Conservation (phyloP, 202 grass and related monocot species). For the Schoenoplectus triqueter region DNA sequence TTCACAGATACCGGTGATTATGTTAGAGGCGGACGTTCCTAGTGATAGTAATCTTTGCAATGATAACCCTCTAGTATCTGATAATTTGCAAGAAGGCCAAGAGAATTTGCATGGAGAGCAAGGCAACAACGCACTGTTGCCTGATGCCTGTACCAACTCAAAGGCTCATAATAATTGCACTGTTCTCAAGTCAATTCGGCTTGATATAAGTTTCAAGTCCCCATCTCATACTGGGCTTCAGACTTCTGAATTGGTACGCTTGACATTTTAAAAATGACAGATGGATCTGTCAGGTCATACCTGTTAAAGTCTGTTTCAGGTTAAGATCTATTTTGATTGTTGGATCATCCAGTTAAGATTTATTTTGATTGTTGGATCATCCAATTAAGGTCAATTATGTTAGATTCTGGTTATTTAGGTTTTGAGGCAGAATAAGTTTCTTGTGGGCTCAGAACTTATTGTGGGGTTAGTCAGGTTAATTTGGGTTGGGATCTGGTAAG, state of each 20-base stretch:
- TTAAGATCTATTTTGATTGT: constrained; percentile 11
- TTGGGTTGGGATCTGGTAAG: neutral
- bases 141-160: constrained; percentile 66
- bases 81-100: constrained; percentile 67
- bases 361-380: too few species aligned
- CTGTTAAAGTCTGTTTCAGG: neutral
- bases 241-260: constrained; percentile 78
- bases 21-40: constrained; percentile 88
- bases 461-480: neutral
- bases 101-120: constrained; percentile 57
- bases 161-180: constrained; percentile 59
- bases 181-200: constrained; percentile 75
- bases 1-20: constrained; percentile 93
- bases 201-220: constrained; percentile 99
- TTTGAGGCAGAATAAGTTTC: neutral
- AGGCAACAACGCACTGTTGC: constrained; percentile 43
- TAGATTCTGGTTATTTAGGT: neutral
- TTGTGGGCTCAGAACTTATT: neutral
- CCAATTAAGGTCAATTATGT: neutral
- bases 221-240: constrained; percentile 93
- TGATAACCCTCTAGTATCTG: constrained; percentile 67
- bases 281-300: constrained; percentile 15
- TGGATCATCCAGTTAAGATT: constrained; percentile 1
- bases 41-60: constrained; percentile 74
- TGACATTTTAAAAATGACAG: constrained; percentile 37